Evolutionary conservation across 208 protist species (phyloP), one percentile per base, ranked within the genome.

Genomic region (Acanthamoeba triangularis): DNA sequence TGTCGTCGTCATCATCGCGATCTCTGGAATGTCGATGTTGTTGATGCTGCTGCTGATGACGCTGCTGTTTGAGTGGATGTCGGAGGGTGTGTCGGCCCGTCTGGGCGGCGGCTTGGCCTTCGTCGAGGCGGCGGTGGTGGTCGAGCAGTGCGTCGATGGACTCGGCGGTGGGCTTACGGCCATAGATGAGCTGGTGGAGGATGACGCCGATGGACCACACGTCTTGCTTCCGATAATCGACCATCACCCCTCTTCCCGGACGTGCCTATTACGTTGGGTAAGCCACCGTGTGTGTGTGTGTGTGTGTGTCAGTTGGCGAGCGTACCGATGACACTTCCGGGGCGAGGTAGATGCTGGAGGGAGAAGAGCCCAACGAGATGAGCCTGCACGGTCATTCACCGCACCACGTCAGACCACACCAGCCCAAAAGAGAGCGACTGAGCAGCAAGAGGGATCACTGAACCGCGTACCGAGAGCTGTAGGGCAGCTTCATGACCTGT

Each of bases 161-260:
- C 25, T 47, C 30, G 47, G 44, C 28, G 41, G 76, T 47, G 23
- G 41, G 76, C 23, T 54, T 56, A 18, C 44, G 37, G 76, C 41
- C 76, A 37, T 84, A 54, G 33, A 54, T 47, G 37, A 84, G 13
- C 47, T 84, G 33, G 44, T 84, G 41, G 7, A 84, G 76, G 8
- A 84, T 25, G 4, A 84, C 76, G 23, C 76, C 76, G 35, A 84
- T 84, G 10, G 76, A 84, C 37, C 41, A 84, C 5, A 54, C 76
- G 47, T 84, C 76, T 37, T 84, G 76, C 76, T 59, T 59, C 28
- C 37, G 37, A 33, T 84, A 84, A 37, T 84, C 76, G 37, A 84
- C 76, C 33, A 84, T 37, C 76, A 84, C 76, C 4, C 76, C 76
- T n/a, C 20, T 16, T 5, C 76, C 76, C 35, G 76, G 76, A 10